Conservation (phyloP, 2,329 filamentous ascomycete species). For the Microdochium nivale region DNA sequence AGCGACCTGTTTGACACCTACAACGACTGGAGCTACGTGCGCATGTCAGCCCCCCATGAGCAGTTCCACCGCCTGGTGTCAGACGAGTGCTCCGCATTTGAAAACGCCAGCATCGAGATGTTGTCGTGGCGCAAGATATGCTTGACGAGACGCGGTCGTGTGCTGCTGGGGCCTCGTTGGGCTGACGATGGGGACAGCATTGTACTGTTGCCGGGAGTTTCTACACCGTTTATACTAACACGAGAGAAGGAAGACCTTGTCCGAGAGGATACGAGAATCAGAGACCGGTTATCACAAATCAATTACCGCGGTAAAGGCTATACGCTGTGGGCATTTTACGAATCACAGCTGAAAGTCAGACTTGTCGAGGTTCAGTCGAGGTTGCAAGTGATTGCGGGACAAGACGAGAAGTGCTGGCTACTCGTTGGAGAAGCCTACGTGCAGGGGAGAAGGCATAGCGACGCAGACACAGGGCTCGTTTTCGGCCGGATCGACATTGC, state of each 20-base stretch:
- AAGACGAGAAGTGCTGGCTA: background rate
- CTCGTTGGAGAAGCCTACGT: background rate
- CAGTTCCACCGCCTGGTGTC: background rate
- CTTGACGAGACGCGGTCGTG: background rate
- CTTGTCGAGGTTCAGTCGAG: background rate
- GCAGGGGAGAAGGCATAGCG: background rate
- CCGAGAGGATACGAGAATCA: background rate
- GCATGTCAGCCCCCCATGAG: background rate
- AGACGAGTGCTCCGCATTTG: background rate
- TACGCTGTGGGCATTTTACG: background rate
- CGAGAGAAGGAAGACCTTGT: background rate
- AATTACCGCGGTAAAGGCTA: background rate
- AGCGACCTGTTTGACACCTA: background rate
- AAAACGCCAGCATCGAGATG: background rate
- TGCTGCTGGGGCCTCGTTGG: background rate
- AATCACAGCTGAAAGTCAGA: background rate
- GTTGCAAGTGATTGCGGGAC: background rate
- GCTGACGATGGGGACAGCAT: background rate
- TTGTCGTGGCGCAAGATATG: background rate
- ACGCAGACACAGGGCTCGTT: background rate
- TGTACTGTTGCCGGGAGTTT: background rate
- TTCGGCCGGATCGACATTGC: background rate
- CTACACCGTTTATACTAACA: background rate
- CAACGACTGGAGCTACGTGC: background rate
- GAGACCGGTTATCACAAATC: background rate